Conservation (phyloP, 306 rosid species). For the Malus fusca region DNA sequence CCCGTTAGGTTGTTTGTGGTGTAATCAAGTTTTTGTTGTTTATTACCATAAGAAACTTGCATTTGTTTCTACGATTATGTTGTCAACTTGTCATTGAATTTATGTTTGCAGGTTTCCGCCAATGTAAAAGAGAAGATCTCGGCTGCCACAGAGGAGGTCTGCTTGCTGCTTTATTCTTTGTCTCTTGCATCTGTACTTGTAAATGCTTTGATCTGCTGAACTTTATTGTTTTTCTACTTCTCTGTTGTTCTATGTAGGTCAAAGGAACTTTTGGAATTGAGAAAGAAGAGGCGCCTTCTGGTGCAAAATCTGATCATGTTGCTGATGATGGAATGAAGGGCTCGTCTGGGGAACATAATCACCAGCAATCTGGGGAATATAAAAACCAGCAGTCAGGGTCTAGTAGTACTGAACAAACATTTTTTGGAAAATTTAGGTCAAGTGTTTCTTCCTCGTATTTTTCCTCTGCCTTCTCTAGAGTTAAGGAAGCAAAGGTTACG, state of each 20-base stretch:
- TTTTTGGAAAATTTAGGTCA: slow-evolving; percentile 68
- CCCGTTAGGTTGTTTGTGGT: neutral
- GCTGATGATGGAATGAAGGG: slow-evolving; percentile 37
- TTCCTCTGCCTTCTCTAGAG: slow-evolving; percentile 55
- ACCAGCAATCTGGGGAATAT: slow-evolving; percentile 27
- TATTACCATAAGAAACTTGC: neutral
- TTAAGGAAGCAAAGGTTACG: slow-evolving; percentile 60
- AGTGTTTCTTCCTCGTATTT: slow-evolving; percentile 48
- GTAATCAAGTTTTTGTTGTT: neutral
- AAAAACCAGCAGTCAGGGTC: slow-evolving; percentile 35
- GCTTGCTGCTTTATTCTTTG: slow-evolving; percentile 16
- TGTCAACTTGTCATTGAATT: neutral
- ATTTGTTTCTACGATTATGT: neutral
- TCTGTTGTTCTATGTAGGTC: slow-evolving; percentile 39
- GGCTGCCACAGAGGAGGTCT: slow-evolving; percentile 80
- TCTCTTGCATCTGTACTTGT: slow-evolving; percentile 3
- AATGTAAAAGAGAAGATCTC: slow-evolving; percentile 79
- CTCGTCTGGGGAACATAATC: slow-evolving; percentile 4
- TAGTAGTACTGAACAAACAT: slow-evolving; percentile 44
- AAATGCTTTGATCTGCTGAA: neutral
- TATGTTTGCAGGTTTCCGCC: slow-evolving; percentile 55
- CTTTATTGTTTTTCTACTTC: slow-evolving; percentile 8
- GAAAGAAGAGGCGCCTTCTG: slow-evolving; percentile 49
- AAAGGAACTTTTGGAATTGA: slow-evolving; percentile 69
- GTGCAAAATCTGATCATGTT: slow-evolving; percentile 39